Percentiles rank a stretch among this genome's conserved stretches.
phyloP scores from a whole-genome alignment of 306 rosid genomes.

The Medicago ruthenica region DNA sequence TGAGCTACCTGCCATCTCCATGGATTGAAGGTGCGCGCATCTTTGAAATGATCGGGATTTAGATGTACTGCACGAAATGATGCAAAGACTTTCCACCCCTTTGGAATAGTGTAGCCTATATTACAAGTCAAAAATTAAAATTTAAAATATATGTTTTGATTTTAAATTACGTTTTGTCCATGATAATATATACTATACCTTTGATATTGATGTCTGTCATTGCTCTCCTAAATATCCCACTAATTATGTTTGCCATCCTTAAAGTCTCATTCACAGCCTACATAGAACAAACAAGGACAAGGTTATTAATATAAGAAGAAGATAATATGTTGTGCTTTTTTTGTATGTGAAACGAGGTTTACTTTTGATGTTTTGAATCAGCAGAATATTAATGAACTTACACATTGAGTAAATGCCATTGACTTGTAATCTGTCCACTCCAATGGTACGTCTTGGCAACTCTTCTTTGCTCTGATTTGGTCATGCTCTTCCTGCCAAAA shows the following conservation, averaged over 20 bases:
- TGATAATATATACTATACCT: conserved; percentile 45
- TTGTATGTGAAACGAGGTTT: not conserved
- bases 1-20: conserved; percentile 92
- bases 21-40: conserved; percentile 89
- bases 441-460: conserved; percentile 46
- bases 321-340: not conserved
- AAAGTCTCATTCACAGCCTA: conserved; percentile 95
- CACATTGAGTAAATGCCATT: conserved; percentile 95
- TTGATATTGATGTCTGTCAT: conserved; percentile 76
- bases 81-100: conserved; percentile 93
- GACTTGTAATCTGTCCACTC: conserved; percentile 93
- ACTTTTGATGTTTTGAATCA: not conserved
- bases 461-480: conserved; percentile 69
- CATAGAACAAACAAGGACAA: not conserved
- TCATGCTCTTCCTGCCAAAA: conserved; percentile 87
- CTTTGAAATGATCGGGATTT: conserved; percentile 80
- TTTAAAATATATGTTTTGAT: not conserved
- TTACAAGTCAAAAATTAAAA: conserved; percentile 5
- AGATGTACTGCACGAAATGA: conserved; percentile 93
- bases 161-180: not conserved
- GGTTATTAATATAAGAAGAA: not conserved
- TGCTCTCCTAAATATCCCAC: conserved; percentile 88
- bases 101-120: conserved; percentile 91
- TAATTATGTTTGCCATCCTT: conserved; percentile 77
- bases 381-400: conserved; percentile 45